Evolutionary conservation across 1,139 yeast genomes (phyloP).

Genomic region (Kluyveromyces sp.): DNA sequence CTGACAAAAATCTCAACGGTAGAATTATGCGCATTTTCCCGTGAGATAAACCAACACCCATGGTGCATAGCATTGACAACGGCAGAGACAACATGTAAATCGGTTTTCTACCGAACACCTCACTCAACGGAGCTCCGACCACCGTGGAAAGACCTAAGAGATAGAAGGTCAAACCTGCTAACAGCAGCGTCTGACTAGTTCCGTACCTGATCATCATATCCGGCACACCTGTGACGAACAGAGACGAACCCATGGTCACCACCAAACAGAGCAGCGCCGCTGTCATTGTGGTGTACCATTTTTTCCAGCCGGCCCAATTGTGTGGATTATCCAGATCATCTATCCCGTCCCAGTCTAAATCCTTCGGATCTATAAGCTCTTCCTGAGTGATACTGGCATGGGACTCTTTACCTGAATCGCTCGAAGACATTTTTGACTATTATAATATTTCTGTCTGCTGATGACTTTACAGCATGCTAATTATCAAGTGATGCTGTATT

Average conservation of each 20-base stretch:
- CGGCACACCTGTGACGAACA: slow-evolving; percentile 56
- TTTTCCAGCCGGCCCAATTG: slow-evolving; percentile 57
- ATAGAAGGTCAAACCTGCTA: slow-evolving; percentile 66
- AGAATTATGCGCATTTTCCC: slow-evolving; percentile 50
- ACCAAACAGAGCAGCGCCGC: slow-evolving; percentile 59
- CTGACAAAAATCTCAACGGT: slow-evolving; percentile 71
- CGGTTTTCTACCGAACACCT: slow-evolving; percentile 62
- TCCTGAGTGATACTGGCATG: background rate
- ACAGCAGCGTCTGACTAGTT: slow-evolving; percentile 50
- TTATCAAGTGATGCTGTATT: too few relatives aligned
- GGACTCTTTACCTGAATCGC: background rate
- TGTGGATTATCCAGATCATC: slow-evolving; percentile 55
- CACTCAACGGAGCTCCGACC: slow-evolving; percentile 71
- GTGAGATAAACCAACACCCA: slow-evolving; percentile 65
- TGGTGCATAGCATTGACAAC: slow-evolving; percentile 60
- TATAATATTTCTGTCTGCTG: background rate
- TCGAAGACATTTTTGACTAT: background rate
- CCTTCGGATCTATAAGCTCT: slow-evolving; percentile 33
- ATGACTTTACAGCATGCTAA: too few relatives aligned
- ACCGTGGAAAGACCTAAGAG: slow-evolving; percentile 69
- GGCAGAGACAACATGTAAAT: slow-evolving; percentile 58
- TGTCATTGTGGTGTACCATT: slow-evolving; percentile 58
- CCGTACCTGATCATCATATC: slow-evolving; percentile 42
- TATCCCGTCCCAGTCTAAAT: slow-evolving; percentile 56
- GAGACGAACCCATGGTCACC: slow-evolving; percentile 65